Evolutionary conservation across 129 eudicot genomes (phyloP).

Genomic region (Glebionis coronaria): DNA sequence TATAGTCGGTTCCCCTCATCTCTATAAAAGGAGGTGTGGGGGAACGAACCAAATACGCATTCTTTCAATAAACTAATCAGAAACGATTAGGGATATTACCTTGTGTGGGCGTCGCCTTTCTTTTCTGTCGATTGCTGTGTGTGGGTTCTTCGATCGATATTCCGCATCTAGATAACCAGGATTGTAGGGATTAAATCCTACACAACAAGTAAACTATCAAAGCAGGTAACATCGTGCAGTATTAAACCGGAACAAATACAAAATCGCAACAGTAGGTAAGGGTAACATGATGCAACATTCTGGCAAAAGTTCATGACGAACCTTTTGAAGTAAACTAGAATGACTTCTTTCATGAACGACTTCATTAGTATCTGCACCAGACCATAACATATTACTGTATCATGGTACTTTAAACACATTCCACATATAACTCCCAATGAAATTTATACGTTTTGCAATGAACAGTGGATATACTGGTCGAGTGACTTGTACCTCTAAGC

Average conservation of each 20-base stretch:
- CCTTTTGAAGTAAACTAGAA: constrained; percentile 37
- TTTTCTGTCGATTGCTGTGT: no score
- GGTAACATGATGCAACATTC: neutral
- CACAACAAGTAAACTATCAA: no score
- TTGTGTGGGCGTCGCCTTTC: no score
- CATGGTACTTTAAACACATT: neutral
- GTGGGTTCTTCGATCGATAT: no score
- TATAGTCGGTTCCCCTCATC: no score
- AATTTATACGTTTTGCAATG: constrained; percentile 8
- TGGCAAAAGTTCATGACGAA: constrained; percentile 15
- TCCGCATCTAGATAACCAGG: no score
- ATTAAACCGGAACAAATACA: neutral
- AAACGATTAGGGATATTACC: no score
- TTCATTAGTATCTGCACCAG: constrained; percentile 52
- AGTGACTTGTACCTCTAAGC: constrained; percentile 25
- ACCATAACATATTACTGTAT: constrained; percentile 4
- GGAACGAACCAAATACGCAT: no score
- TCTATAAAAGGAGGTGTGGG: no score
- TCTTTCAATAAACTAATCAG: no score
- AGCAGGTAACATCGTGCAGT: neutral
- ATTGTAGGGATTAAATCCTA: no score
- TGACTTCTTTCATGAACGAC: constrained; percentile 23
- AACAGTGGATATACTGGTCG: neutral
- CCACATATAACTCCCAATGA: neutral
- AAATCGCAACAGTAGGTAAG: no score